Evolutionary conservation across 2,329 filamentous ascomycete species (phyloP).

Genomic region (Sporothrix variecibatus): DNA sequence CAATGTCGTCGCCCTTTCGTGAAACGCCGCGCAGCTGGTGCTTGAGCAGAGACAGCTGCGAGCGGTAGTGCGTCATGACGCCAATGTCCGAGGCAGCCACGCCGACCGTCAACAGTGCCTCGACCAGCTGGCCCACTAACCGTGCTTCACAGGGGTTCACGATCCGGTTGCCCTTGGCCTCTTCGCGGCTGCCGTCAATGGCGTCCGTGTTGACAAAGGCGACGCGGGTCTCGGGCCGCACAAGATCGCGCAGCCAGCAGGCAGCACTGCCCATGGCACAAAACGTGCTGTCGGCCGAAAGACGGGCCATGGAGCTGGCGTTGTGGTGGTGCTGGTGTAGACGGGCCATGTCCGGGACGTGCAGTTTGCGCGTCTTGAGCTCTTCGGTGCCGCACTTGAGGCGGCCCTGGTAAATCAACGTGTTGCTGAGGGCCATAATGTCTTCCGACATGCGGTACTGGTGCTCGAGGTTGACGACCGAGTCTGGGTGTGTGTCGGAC

Average conservation of each 20-base stretch:
- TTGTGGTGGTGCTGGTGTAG: constrained; percentile 61
- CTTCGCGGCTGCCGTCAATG: constrained; percentile 68
- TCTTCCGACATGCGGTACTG: constrained; percentile 99
- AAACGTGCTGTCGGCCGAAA: constrained; percentile 50
- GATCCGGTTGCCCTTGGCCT: constrained; percentile 78
- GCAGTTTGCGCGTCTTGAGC: constrained; percentile 69
- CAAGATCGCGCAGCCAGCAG: constrained; percentile 77
- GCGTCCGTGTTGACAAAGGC: constrained; percentile 88
- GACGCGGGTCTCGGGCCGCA: constrained; percentile 72
- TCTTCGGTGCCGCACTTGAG: constrained; percentile 83
- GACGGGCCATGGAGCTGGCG: constrained; percentile 17
- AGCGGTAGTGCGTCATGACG: constrained; percentile 95
- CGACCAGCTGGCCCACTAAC: constrained; percentile 77
- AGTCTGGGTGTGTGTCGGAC: constrained; percentile 82
- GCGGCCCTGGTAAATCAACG: constrained; percentile 85
- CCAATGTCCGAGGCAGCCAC: constrained; percentile 77
- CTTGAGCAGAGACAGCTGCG: constrained; percentile 81
- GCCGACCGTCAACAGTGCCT: constrained; percentile 73
- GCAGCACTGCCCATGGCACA: constrained; percentile 46
- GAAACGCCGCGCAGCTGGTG: constrained; percentile 60
- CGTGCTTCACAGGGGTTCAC: constrained; percentile 83
- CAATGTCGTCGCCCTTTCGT: constrained; percentile 57
- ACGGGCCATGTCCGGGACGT: constrained; percentile 65
- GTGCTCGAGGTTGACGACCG: constrained; percentile 88
- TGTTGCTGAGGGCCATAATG: constrained; percentile 92